phyloP scores from a whole-genome alignment of 176 grass and related monocot genomes.

The Musa acuminata region DNA sequence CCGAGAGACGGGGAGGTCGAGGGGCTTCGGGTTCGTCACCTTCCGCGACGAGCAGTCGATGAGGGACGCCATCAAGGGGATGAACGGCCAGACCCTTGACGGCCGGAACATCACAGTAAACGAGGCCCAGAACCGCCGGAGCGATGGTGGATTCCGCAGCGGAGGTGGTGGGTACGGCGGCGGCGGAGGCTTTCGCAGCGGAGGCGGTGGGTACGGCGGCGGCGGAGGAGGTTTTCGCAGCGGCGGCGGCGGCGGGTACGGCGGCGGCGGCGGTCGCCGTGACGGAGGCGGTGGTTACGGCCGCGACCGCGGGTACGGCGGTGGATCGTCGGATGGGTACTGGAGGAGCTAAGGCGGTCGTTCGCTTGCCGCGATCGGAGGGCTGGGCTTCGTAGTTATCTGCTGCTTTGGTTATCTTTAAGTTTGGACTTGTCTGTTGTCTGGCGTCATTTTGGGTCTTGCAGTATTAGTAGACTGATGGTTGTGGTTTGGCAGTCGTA shows the following conservation, averaged over 20 bases:
- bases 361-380: neutral
- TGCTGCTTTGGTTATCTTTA: neutral
- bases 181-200: conserved; percentile 28
- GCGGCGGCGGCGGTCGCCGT: neutral
- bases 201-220: no score
- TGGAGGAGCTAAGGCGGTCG: conserved; percentile 14
- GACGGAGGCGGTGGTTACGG: neutral
- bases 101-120: conserved; percentile 96
- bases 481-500: no score
- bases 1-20: conserved; percentile 73
- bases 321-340: neutral
- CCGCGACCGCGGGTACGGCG: neutral
- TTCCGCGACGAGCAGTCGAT: conserved; percentile 65
- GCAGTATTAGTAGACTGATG: neutral
- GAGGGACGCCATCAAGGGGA: conserved; percentile 68
- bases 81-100: conserved; percentile 79
- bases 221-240: no score
- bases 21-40: conserved; percentile 87
- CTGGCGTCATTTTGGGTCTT: neutral
- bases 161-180: neutral
- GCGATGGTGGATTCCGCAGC: conserved; percentile 21
- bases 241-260: neutral
- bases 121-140: conserved; percentile 68
- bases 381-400: conserved; percentile 11
- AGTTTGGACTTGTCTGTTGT: neutral